phyloP scores from a whole-genome alignment of 768 basidiomycete species.

The Kwoniella sp. region DNA sequence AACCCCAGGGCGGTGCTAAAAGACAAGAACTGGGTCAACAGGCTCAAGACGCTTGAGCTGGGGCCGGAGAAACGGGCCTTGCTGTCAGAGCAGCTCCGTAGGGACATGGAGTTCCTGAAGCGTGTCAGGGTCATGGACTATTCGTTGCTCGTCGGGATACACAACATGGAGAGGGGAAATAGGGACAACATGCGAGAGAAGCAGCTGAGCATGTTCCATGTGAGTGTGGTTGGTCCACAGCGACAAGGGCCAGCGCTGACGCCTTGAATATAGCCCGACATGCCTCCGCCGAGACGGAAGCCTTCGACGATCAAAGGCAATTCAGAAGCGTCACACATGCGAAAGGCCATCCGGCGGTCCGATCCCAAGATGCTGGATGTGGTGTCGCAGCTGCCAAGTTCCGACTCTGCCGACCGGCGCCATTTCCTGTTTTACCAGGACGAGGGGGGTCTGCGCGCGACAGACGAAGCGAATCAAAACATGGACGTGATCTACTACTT shows the following conservation, averaged over 20 bases:
- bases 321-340: conserved; percentile 75
- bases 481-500: conserved; percentile 84
- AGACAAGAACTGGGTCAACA: conserved; percentile 92
- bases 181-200: conserved; percentile 84
- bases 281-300: conserved; percentile 60
- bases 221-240: conserved; percentile 51
- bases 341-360: conserved; percentile 76
- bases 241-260: background rate
- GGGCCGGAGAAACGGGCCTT: conserved; percentile 93
- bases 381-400: conserved; percentile 58
- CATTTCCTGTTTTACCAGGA: conserved; percentile 94
- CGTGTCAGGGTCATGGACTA: conserved; percentile 91
- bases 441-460: conserved; percentile 86
- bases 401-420: conserved; percentile 59
- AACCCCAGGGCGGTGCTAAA: conserved; percentile 89
- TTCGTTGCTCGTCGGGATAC: conserved; percentile 86
- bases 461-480: conserved; percentile 72
- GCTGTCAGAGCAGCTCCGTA: conserved; percentile 80
- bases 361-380: conserved; percentile 67
- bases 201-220: conserved; percentile 87
- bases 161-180: conserved; percentile 85
- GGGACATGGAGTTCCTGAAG: conserved; percentile 83
- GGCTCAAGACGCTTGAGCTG: conserved; percentile 71
- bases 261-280: conserved; percentile 59
- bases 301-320: conserved; percentile 60